Evolutionary conservation across 495 filamentous ascomycete species (phyloP), one percentile per base, ranked within the genome.

Genomic region (Tuber calosporum): DNA sequence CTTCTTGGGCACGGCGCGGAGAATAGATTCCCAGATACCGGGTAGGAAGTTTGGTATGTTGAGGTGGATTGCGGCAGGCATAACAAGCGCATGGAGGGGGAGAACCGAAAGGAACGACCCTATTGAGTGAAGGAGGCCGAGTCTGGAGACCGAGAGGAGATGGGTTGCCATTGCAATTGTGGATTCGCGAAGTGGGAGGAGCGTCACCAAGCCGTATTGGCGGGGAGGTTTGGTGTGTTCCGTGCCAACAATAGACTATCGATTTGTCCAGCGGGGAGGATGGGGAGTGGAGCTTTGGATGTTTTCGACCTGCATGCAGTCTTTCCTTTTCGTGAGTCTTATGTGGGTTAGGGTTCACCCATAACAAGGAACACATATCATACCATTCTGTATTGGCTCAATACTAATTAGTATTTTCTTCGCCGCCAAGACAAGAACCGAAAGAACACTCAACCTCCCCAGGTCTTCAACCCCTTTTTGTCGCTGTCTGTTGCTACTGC

Each of bases 1-100:
- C 85, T 97, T 98, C 87, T 99, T 99, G 15, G 95, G 95, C 8
- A 97, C 95, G 5, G 95, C 95, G 75, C 89, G 89, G 43, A 99
- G 89, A 48, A 98, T 87, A 2, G 91, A 92, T 75, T 97, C 96
- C 92, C 94, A 98, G 74, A 99, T 87, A 48, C 89, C 91, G 67
- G 87, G 87, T 26, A 96, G 82, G 4, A 95, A 77, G 13, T 84
- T 85, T 1, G 89, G 87, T 19, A 89, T 77, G 41, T 86, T 87
- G 73, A 87, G 82, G 68, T 85, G 85, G 74, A 90, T 85, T n/a
- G 84, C 82, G 36, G 86, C 83, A 39, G 89, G 87, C 8, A 90
- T 82, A 6, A 85, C 84, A 69, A 88, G 80, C 4, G 84, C 77
- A 53, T 87, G 75, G 17, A 87, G 82, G n/a, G 87, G 82, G 74